Evolutionary conservation across 2,329 filamentous ascomycete species (phyloP), one percentile per base, ranked within the genome.

Genomic region (Sporothrix variecibatus): DNA sequence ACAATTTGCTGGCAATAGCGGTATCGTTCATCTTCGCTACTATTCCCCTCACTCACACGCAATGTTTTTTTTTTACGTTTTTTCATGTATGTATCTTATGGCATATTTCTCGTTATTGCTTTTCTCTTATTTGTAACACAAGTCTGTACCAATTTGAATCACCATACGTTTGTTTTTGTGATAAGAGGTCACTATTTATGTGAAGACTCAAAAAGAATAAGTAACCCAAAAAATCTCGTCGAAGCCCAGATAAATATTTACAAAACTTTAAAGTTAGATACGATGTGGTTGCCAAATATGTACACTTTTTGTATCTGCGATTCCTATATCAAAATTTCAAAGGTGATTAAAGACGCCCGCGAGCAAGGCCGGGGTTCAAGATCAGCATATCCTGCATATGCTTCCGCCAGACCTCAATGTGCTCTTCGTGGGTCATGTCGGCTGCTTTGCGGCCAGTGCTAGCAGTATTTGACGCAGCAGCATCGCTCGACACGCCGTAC

Each of bases 401-500:
- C 46, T 76, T 73, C 23, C 72, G 70, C 78, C 78, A 78, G 2
- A 65, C 72, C 11, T 62, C 72, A 2, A 77, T 0, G 17, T 72
- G 51, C 2, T 74, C 76, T 4, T 53, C 28, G n/a, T 71, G 46
- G n/a, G 43, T 64, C 38, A 46, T 72, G 9, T 26, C 62, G 1
- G 62, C n/a, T 43, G 38, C 9, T 28, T 43, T 60, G 1, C 56
- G 34, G 5, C n/a, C 43, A 12, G 43, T 38, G 31, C 23, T 40
- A 4, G 40, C 17, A 3, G 43, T 60, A 4, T 12, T 34, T 49
- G 46, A 7, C 17, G 1, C 9, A 4, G 20, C 9, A 4, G 20
- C 5, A n/a, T 17, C n/a, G 23, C 62, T 74, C 8, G 76, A 75
- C 38, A 80, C 77, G 0, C 80, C 82, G 53, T 86, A 85, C 5